These are phyloP conservation scores for Nicotiana tomentosiformis DNA, from an alignment of 257 asterid species.

Conservation along the genomic window DNA sequence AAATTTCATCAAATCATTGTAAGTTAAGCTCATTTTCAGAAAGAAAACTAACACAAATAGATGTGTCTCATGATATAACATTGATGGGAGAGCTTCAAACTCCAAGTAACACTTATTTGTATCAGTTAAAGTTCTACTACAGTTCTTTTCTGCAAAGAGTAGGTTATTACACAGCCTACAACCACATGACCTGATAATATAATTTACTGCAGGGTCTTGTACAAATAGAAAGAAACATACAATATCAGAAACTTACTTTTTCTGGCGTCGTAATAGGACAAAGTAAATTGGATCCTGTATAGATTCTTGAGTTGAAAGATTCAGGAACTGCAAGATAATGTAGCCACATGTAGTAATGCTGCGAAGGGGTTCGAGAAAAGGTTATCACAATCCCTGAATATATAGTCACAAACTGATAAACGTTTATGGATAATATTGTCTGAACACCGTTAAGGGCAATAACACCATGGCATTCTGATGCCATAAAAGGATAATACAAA, in stretches of 20 bases:
- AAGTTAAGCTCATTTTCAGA: background rate
- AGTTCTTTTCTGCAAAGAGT: background rate
- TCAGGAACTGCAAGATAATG: slow-evolving; percentile 56
- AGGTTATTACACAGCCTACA: background rate
- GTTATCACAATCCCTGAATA: background rate
- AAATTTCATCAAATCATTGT: background rate
- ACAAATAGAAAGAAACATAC: background rate
- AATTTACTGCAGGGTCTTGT: background rate
- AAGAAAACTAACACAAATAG: background rate
- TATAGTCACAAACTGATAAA: background rate
- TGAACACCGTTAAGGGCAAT: background rate
- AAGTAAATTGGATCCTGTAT: slow-evolving; percentile 65
- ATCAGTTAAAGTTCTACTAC: background rate
- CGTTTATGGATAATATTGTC: background rate
- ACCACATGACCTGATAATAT: background rate
- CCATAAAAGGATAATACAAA: background rate
- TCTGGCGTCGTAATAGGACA: slow-evolving; percentile 47
- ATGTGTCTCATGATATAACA: background rate
- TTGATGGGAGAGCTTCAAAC: background rate
- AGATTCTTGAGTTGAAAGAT: slow-evolving; percentile 64
- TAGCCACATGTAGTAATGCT: slow-evolving; percentile 76
- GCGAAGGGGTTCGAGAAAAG: slow-evolving; percentile 22
- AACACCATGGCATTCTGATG: background rate
- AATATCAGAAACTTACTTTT: slow-evolving; percentile 39
- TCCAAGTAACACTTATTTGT: background rate